These are phyloP conservation scores for Talaromyces pinophilus DNA, from an alignment of 2,329 filamentous ascomycete species.

Conservation along the genomic window DNA sequence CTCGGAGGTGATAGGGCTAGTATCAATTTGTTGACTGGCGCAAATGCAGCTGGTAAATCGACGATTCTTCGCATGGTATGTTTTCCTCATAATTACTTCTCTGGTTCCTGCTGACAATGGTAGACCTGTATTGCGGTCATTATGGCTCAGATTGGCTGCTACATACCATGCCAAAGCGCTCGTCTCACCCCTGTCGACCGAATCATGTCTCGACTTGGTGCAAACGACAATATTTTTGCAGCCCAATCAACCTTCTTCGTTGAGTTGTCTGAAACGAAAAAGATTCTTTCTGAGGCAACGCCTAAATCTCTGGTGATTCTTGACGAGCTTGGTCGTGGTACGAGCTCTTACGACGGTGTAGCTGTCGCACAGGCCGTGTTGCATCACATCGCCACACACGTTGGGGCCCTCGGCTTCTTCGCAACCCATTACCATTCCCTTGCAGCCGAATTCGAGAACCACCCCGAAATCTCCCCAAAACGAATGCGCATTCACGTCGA, in stretches of 20 bases:
- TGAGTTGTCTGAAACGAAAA: slow-evolving; percentile 95
- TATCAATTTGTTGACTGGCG: slow-evolving; percentile 89
- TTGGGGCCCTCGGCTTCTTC: slow-evolving; percentile 94
- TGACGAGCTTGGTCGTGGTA: slow-evolving; percentile 92
- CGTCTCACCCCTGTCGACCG: slow-evolving; percentile 87
- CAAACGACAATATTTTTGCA: slow-evolving; percentile 98
- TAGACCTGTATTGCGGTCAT: slow-evolving; percentile 94
- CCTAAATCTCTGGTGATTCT: slow-evolving; percentile 93
- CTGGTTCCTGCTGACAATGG: slow-evolving; percentile 20
- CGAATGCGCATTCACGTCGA: slow-evolving; percentile 97
- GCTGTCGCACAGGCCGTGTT: slow-evolving; percentile 95
- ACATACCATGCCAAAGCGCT: slow-evolving; percentile 80
- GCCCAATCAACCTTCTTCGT: slow-evolving; percentile 98
- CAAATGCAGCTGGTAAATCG: slow-evolving; percentile 96
- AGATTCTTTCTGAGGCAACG: slow-evolving; percentile 92
- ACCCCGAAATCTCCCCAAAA: slow-evolving; percentile 82
- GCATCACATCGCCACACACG: slow-evolving; percentile 91
- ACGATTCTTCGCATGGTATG: slow-evolving; percentile 90
- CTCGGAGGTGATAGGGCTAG: slow-evolving; percentile 80
- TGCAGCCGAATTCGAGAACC: slow-evolving; percentile 82
- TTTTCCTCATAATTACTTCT: slow-evolving; percentile 17
- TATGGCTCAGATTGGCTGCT: slow-evolving; percentile 94
- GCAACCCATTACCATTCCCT: slow-evolving; percentile 97
- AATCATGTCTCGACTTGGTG: slow-evolving; percentile 97
- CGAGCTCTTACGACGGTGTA: slow-evolving; percentile 92